phyloP scores from a whole-genome alignment of 129 eudicot genomes.

The Pseudognaphalium luteoalbum region DNA sequence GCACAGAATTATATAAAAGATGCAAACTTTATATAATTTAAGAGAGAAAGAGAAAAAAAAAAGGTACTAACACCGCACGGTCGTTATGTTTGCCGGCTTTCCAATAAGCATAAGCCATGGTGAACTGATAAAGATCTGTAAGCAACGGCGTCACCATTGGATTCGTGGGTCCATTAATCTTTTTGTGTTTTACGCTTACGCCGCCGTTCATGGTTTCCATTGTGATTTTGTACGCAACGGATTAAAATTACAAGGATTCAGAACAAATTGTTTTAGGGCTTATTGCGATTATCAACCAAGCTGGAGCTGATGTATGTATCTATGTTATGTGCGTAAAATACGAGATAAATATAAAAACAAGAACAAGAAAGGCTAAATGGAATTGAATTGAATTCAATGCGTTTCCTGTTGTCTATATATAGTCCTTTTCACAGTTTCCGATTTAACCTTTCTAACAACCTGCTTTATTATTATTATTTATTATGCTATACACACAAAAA shows the following conservation, averaged over 20 bases:
- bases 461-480: too few relatives aligned
- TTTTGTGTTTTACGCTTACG: conserved; percentile 17
- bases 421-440: too few relatives aligned
- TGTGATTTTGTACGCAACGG: background rate
- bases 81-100: conserved; percentile 95
- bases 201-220: conserved; percentile 42
- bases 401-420: too few relatives aligned
- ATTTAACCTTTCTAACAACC: too few relatives aligned
- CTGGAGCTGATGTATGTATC: too few relatives aligned
- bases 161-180: conserved; percentile 76
- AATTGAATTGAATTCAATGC: background rate
- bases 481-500: too few relatives aligned
- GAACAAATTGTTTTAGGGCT: background rate
- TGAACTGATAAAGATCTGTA: conserved; percentile 93
- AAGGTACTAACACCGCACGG: conserved; percentile 78
- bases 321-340: background rate
- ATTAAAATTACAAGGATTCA: background rate
- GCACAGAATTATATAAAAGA: background rate
- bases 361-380: background rate
- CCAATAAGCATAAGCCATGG: conserved; percentile 99
- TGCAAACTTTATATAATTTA: too few relatives aligned
- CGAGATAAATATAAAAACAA: background rate
- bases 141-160: conserved; percentile 96
- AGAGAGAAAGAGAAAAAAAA: conserved; percentile 3
- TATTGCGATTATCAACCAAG: too few relatives aligned